phyloP scores from a whole-genome alignment of 2,329 filamentous ascomycete genomes.

The Apiospora malaysiana region DNA sequence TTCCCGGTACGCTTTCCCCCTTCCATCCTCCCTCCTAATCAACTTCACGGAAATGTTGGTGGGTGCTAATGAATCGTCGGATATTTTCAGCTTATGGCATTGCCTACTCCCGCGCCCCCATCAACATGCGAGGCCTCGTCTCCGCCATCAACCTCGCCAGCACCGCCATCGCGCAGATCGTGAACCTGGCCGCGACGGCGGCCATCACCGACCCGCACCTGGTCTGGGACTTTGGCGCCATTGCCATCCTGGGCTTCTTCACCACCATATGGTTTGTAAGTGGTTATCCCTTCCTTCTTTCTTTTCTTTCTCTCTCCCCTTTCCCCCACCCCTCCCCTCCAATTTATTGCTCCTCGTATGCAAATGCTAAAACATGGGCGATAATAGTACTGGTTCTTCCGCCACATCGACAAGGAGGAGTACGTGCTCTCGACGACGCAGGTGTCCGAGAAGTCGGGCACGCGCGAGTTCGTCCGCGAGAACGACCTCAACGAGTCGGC shows the following conservation, averaged over 20 bases:
- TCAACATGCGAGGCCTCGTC: constrained; percentile 58
- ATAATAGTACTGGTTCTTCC: constrained; percentile 47
- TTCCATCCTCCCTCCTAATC: no score
- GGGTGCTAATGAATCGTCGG: background rate
- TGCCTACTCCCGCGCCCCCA: constrained; percentile 56
- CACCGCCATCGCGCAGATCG: constrained; percentile 50
- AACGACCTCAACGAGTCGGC: constrained; percentile 45
- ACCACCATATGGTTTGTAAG: constrained; percentile 47
- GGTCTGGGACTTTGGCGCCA: constrained; percentile 55
- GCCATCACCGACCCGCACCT: constrained; percentile 55
- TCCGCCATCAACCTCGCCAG: constrained; percentile 56
- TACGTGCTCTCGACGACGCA: constrained; percentile 43
- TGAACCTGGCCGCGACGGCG: constrained; percentile 51
- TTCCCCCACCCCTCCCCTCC: background rate
- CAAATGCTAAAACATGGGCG: background rate
- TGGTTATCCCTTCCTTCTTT: background rate
- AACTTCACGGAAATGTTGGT: no score
- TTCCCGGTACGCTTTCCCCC: constrained; percentile 36
- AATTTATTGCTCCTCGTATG: background rate
- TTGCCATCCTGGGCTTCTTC: constrained; percentile 51
- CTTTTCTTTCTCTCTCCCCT: background rate
- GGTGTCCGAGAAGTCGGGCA: constrained; percentile 44
- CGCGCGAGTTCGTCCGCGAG: constrained; percentile 47
- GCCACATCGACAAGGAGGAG: constrained; percentile 53
- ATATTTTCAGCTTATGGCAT: constrained; percentile 49